Conservation (phyloP, 73 alveolate species). For the Paramecium octaurelia region DNA sequence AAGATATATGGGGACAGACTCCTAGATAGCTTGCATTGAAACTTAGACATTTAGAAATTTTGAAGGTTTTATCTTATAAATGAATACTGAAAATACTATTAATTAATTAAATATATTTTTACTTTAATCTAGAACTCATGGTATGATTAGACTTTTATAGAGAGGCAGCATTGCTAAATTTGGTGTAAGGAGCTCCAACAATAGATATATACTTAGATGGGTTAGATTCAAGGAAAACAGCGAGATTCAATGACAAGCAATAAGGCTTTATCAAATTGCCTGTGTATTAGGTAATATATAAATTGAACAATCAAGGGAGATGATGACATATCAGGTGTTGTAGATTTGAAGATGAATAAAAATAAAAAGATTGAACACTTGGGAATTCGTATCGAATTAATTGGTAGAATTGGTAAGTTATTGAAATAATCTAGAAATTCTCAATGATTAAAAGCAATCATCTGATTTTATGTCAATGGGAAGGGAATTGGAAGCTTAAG, state of each 20-base stretch:
- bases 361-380: slow-evolving; percentile 38
- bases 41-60: not conserved
- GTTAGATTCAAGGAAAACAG: slow-evolving; percentile 27
- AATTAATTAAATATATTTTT: not conserved
- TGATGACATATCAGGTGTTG: slow-evolving; percentile 53
- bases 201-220: slow-evolving; percentile 48
- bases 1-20: slow-evolving; percentile 1
- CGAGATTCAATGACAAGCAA: slow-evolving; percentile 12
- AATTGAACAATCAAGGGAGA: slow-evolving; percentile 38
- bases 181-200: not conserved
- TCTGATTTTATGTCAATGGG: slow-evolving; percentile 60
- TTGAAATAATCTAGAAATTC: not conserved
- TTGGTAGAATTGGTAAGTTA: slow-evolving; percentile 56
- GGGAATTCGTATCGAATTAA: slow-evolving; percentile 41
- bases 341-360: slow-evolving; percentile 26
- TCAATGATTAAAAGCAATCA: slow-evolving; percentile 40
- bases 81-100: not conserved
- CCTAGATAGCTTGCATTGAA: not conserved
- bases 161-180: not conserved
- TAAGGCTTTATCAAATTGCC: slow-evolving; percentile 41
- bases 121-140: not conserved
- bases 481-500: slow-evolving; percentile 54
- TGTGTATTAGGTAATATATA: not conserved
- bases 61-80: not conserved
- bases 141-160: not conserved